Evolutionary conservation across 306 rosid species (phyloP).

Genomic region (Corylus heterophylla): DNA sequence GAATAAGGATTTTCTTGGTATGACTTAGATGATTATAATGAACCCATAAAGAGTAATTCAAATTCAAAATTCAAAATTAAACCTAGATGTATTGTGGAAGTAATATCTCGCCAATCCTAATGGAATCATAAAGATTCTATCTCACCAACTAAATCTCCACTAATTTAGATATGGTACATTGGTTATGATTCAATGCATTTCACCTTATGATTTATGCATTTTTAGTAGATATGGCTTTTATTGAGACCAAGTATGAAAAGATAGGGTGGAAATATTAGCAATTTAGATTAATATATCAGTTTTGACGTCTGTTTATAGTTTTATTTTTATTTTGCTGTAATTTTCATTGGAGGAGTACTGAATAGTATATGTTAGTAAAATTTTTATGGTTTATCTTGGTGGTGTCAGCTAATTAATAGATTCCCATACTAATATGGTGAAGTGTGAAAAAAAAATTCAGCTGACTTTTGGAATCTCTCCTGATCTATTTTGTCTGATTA

Average conservation of each 20-base stretch:
- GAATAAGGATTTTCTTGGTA: no score
- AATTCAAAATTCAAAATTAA: no score
- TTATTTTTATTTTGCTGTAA: background rate
- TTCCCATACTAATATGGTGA: background rate
- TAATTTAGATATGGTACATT: background rate
- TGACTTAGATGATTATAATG: no score
- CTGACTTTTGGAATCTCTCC: background rate
- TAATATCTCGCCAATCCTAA: no score
- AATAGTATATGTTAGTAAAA: background rate
- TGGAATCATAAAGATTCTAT: no score
- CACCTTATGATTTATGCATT: background rate
- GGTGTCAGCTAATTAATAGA: background rate
- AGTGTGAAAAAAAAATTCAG: background rate
- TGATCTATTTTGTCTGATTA: background rate
- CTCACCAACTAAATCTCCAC: no score
- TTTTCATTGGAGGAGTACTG: background rate
- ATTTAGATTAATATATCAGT: no score
- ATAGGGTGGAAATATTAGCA: no score
- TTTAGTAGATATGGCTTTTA: background rate
- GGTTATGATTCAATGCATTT: background rate
- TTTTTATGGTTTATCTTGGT: background rate
- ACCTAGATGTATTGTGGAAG: no score
- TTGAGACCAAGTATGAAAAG: background rate
- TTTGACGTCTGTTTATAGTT: no score
- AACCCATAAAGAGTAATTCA: no score